A percentile compares a stretch with the other conserved stretches of the same genome.
phyloP scores from a whole-genome alignment of 495 filamentous ascomycete species.

The Halenospora varia region DNA sequence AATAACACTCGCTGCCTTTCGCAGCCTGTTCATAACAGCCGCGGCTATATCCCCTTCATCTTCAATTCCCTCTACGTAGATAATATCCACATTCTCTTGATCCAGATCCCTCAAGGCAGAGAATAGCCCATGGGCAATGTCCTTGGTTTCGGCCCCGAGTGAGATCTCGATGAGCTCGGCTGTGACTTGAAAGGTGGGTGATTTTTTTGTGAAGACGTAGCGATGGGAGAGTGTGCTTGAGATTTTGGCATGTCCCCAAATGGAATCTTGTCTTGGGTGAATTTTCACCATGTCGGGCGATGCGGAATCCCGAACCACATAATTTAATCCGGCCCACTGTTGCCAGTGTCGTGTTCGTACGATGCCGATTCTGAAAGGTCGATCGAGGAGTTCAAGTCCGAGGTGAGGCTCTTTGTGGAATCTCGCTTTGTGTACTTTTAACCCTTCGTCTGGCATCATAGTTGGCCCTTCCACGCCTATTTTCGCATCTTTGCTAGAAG shows the following conservation, averaged over 20 bases:
- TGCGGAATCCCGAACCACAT: too few relatives aligned
- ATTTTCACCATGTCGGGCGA: too few relatives aligned
- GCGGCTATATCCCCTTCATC: slow-evolving; percentile 83
- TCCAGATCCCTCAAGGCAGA: slow-evolving; percentile 84
- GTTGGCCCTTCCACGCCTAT: too few relatives aligned
- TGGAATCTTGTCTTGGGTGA: too few relatives aligned
- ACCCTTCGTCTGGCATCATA: too few relatives aligned
- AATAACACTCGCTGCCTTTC: slow-evolving; percentile 74
- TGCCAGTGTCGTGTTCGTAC: slow-evolving; percentile 44
- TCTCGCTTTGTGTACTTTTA: too few relatives aligned
- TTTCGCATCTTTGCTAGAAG: neutral
- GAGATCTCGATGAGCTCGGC: slow-evolving; percentile 51
- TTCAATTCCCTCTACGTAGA: slow-evolving; percentile 86
- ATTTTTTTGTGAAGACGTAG: neutral
- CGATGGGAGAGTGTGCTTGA: too few relatives aligned
- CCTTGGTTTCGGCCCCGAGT: slow-evolving; percentile 62
- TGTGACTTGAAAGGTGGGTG: slow-evolving; percentile 8
- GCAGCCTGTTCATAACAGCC: slow-evolving; percentile 91
- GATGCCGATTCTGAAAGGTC: slow-evolving; percentile 42
- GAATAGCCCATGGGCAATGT: slow-evolving; percentile 83
- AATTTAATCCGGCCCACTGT: slow-evolving; percentile 17
- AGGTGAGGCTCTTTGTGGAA: slow-evolving; percentile 5
- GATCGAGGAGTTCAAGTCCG: slow-evolving; percentile 27
- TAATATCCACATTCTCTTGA: slow-evolving; percentile 69
- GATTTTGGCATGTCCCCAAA: too few relatives aligned